Evolutionary conservation across 805 yeast species (phyloP), one percentile per base, ranked within the genome.

Genomic region (Candida jianshihensis): DNA sequence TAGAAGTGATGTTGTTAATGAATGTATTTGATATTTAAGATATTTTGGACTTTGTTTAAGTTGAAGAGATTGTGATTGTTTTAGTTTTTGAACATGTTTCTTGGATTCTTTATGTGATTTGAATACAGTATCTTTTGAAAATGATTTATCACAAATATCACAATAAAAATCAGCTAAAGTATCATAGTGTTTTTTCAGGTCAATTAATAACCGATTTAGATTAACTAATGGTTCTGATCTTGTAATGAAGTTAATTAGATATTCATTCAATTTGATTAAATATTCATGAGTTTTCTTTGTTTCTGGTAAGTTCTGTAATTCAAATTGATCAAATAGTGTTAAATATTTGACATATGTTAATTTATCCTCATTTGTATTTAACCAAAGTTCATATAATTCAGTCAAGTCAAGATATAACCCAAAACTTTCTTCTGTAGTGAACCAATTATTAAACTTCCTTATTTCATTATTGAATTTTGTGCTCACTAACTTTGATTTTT

Each of bases 41-140:
- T 46, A 43, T 6, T 58, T 24, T 18, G n/a, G 19, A 47, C 7
- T 56, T 38, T 2, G 49, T 39, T 25, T 46, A 47, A 8, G 53
- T 46, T 33, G 27, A 26, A 9, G 8, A 20, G 24, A 3, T 26
- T 13, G 32, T 35, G 31, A 18, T 30, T 24, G 10, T 6, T 12
- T 11, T 12, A 24, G 11, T 26, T 16, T 45, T 75, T 75, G 46
- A 38, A 67, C 60, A 53, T 90, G 97, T 47, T 79, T 80, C 53
- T 82, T 84, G 1, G 96, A 95, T 1, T 49, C 41, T 19, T 86
- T 56, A 64, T 90, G 97, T 3, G 73, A 78, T 4, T 70, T 58
- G 52, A 66, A 88, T 0, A 84, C 92, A 0, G 87, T 60, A 19
- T 61, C 61, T 35, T 81, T 80, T 12, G 82, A 61, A 53, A 85